These are phyloP conservation scores for Ophiostoma perfectum DNA, from an alignment of 2,329 filamentous ascomycete species.

Conservation along the genomic window DNA sequence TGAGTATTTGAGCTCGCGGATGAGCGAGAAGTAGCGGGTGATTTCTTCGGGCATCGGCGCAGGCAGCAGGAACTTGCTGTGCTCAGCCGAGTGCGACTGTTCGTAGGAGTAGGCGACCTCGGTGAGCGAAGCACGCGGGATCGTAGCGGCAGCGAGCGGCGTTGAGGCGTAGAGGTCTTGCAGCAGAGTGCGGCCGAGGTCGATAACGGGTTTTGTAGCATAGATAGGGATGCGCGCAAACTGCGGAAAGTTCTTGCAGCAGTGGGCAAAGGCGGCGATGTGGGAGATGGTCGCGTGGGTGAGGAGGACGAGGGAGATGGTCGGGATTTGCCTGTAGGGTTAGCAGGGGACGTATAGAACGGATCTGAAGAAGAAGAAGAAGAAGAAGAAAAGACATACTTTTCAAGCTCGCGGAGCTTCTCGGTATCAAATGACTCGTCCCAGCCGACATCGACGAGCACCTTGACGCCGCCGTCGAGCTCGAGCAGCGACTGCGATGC, in stretches of 20 bases:
- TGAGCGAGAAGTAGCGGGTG: constrained; percentile 80
- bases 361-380: no score
- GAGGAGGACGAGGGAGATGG: constrained; percentile 85
- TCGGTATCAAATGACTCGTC: constrained; percentile 81
- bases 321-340: constrained; percentile 64
- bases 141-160: constrained; percentile 78
- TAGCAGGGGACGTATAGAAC: no score
- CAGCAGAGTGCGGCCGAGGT: constrained; percentile 81
- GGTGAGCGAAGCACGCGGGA: constrained; percentile 67
- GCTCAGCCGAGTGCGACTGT: constrained; percentile 44
- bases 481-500: constrained; percentile 95
- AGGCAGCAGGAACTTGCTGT: constrained; percentile 53
- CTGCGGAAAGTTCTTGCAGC: constrained; percentile 90
- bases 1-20: constrained; percentile 92
- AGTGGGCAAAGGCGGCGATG: constrained; percentile 89
- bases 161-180: constrained; percentile 91
- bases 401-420: constrained; percentile 82
- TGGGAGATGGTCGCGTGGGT: constrained; percentile 91
- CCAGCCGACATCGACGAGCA: constrained; percentile 93
- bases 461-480: constrained; percentile 92
- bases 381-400: no score
- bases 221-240: constrained; percentile 93
- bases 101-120: constrained; percentile 54
- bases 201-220: constrained; percentile 87
- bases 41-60: constrained; percentile 85